Evolutionary conservation across 768 basidiomycete genomes (phyloP), one percentile per base, ranked within the genome.

Genomic region (Exsudoporus frostii): DNA sequence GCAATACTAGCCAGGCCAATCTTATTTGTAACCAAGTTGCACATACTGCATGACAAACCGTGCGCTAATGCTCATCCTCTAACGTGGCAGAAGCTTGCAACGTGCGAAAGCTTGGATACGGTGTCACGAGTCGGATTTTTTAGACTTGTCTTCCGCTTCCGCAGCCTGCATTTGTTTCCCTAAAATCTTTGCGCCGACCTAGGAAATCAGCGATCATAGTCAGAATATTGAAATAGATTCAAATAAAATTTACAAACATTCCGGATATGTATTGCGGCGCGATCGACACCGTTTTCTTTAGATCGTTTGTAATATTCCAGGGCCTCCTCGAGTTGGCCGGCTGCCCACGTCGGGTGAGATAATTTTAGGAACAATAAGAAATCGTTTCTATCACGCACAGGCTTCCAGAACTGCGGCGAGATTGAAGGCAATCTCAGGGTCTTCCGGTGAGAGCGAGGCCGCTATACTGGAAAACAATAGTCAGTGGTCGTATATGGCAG

Each of bases 341-440:
- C 90, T 92, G 70, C 19, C 37, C 70, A 48, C 42, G 53, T 55
- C 54, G 60, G 64, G 53, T 61, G 51, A 55, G 59, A 57, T 58
- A 72, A 66, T 59, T 69, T 65, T 65, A 63, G 63, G 60, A 61
- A 72, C 68, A 74, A 71, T 71, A 67, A 66, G 65, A 53, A 54
- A 55, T 54, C 55, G 51, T 59, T 57, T 50, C 45, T 37, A 63
- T 54, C 51, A 78, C 85, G 62, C 61, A 90, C 92, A 82, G 51
- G 92, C 91, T 84, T 94, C 92, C 55, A 93, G 78, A 62, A 94
- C 90, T 41, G 90, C 92, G 46, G 88, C 92, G 53, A 92, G 81
- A 74, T 94, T 94, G 78, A 92, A 94, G 15, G 89, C 85, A 64
- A 93, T 91, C 69, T 94, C 92, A 68, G 88, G 85, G 76, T 94